These are phyloP conservation scores for Gnaphalium uliginosum DNA, from an alignment of 129 eudicot species.

Conservation along the genomic window DNA sequence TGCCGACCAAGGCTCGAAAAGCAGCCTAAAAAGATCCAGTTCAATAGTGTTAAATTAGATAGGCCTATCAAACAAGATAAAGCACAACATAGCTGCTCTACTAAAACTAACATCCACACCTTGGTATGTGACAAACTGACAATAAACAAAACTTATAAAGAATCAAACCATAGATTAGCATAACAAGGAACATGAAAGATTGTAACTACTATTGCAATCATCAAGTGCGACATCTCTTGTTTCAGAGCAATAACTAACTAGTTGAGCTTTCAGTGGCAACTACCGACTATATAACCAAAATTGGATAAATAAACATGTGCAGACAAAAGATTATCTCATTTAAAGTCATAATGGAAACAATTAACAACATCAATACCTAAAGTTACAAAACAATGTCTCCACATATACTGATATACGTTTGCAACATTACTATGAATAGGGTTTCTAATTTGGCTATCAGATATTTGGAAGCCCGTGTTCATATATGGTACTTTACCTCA, in stretches of 20 bases:
- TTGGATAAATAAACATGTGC: conserved; percentile 8
- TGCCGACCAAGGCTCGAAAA: conserved; percentile 93
- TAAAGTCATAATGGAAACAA: neutral
- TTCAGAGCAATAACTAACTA: conserved; percentile 11
- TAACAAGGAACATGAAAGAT: conserved; percentile 14
- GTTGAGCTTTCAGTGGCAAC: neutral
- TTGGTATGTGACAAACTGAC: conserved; percentile 19
- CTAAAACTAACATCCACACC: neutral
- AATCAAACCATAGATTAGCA: conserved; percentile 4
- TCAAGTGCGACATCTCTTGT: conserved; percentile 9
- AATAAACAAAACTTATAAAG: conserved; percentile 1
- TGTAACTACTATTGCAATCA: conserved; percentile 9
- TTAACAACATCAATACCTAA: conserved; percentile 5
- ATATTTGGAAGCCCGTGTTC: no score
- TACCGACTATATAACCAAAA: conserved; percentile 11
- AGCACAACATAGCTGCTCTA: conserved; percentile 4
- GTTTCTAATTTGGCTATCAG: no score
- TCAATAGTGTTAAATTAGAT: conserved; percentile 19
- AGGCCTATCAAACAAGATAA: neutral
- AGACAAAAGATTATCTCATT: conserved; percentile 11
- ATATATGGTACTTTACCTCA: no score
- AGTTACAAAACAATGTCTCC: neutral
- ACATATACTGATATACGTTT: no score
- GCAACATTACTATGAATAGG: no score
- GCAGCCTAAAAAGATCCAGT: conserved; percentile 53